These are phyloP conservation scores for Suhomyces faveliae DNA, from an alignment of 805 yeast genomes.

Conservation along the genomic window DNA sequence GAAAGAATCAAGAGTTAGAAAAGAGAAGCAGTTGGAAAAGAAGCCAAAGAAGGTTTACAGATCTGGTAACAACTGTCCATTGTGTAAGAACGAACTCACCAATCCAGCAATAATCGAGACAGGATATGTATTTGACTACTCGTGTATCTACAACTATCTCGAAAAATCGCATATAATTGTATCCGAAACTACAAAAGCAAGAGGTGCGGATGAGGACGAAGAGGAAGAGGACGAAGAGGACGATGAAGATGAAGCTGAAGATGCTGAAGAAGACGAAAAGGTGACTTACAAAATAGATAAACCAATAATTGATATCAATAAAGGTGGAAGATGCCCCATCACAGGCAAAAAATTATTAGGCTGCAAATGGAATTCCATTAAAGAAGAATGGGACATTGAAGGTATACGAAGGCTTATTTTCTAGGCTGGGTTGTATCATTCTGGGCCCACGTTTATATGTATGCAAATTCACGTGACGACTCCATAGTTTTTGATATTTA, in stretches of 20 bases:
- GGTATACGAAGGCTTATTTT: slow-evolving; percentile 76
- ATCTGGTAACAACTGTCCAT: slow-evolving; percentile 52
- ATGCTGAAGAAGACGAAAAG: slow-evolving; percentile 10
- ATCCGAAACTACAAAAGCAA: slow-evolving; percentile 14
- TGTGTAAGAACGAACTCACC: slow-evolving; percentile 62
- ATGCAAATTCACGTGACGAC: slow-evolving; percentile 1
- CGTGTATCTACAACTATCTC: slow-evolving; percentile 72
- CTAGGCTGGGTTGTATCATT: slow-evolving; percentile 19
- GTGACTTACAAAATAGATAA: not conserved
- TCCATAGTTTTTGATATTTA: not conserved
- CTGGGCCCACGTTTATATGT: not conserved
- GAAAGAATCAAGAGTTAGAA: slow-evolving; percentile 2
- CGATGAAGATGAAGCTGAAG: slow-evolving; percentile 11
- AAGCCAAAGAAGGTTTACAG: slow-evolving; percentile 20
- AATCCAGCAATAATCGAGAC: slow-evolving; percentile 90
- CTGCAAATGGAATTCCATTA: slow-evolving; percentile 60
- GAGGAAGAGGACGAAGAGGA: slow-evolving; percentile 15
- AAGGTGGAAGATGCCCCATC: slow-evolving; percentile 79
- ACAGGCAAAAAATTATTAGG: slow-evolving; percentile 72
- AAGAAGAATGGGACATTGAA: slow-evolving; percentile 66
- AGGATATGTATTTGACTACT: slow-evolving; percentile 86
- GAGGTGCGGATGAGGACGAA: slow-evolving; percentile 17
- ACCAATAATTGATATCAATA: slow-evolving; percentile 28
- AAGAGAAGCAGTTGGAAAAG: slow-evolving; percentile 5
- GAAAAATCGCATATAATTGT: slow-evolving; percentile 43